Evolutionary conservation across 805 yeast genomes (phyloP).

Genomic region (Ogataea haglerorum): DNA sequence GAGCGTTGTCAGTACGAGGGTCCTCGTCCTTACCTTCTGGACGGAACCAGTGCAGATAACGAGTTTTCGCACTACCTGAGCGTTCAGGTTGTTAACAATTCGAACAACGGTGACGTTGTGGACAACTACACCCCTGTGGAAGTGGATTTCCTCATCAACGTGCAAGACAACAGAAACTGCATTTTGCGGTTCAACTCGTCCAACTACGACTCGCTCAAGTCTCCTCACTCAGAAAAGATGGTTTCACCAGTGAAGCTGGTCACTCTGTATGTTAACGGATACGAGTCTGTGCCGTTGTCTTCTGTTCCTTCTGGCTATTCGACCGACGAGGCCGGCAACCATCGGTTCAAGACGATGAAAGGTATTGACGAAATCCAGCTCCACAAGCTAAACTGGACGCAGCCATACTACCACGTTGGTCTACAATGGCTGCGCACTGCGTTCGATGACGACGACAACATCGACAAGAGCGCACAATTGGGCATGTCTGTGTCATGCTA

Average conservation of each 20-base stretch:
- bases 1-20: conserved; percentile 54
- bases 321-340: conserved; percentile 32
- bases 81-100: conserved; percentile 49
- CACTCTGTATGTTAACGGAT: conserved; percentile 41
- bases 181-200: conserved; percentile 54
- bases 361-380: conserved; percentile 67
- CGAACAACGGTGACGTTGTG: conserved; percentile 30
- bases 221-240: conserved; percentile 30
- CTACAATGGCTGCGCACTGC: conserved; percentile 74
- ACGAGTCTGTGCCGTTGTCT: conserved; percentile 6
- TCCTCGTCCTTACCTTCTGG: conserved; percentile 44
- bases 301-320: conserved; percentile 45
- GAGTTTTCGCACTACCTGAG: conserved; percentile 43
- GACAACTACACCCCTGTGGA: conserved; percentile 58
- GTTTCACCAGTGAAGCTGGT: conserved; percentile 64
- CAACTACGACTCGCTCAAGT: conserved; percentile 32
- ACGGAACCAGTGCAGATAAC: conserved; percentile 34
- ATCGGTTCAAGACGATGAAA: conserved; percentile 46
- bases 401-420: conserved; percentile 52
- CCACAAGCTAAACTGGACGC: conserved; percentile 62
- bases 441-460: conserved; percentile 39
- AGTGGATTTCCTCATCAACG: conserved; percentile 59
- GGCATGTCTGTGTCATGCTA: conserved; percentile 63
- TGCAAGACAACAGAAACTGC: conserved; percentile 63
- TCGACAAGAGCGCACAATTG: conserved; percentile 33